phyloP scores from a whole-genome alignment of 306 rosid genomes.

The Castanopsis chinensis region DNA sequence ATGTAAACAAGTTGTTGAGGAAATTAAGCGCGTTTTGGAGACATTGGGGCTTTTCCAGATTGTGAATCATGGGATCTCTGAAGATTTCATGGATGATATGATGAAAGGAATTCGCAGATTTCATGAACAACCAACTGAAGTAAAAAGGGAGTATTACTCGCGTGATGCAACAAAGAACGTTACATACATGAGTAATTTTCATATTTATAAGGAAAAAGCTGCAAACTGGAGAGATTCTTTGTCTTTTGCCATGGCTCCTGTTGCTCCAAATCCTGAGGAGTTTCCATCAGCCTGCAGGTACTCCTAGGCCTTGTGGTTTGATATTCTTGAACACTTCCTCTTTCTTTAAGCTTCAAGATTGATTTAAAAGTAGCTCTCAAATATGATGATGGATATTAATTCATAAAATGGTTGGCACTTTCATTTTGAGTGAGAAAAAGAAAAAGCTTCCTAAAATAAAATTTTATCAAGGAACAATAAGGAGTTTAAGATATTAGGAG shows the following conservation, averaged over 20 bases:
- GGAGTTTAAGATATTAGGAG: too few relatives aligned
- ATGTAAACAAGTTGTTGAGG: not conserved
- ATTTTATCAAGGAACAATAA: too few relatives aligned
- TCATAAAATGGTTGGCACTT: too few relatives aligned
- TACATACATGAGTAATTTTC: slow-evolving; percentile 37
- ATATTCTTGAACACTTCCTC: too few relatives aligned
- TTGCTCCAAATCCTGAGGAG: slow-evolving; percentile 9
- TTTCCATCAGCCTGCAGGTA: slow-evolving; percentile 39
- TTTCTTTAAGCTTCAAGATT: too few relatives aligned
- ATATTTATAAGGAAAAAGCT: slow-evolving; percentile 32
- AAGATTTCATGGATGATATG: slow-evolving; percentile 25
- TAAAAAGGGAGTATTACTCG: slow-evolving; percentile 33
- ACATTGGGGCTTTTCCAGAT: slow-evolving; percentile 43
- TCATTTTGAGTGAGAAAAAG: too few relatives aligned
- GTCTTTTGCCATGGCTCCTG: slow-evolving; percentile 37
- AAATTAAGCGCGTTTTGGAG: slow-evolving; percentile 11
- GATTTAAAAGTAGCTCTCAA: too few relatives aligned
- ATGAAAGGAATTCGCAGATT: slow-evolving; percentile 32
- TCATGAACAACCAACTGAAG: slow-evolving; percentile 38
- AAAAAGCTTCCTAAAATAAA: too few relatives aligned
- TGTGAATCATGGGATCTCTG: slow-evolving; percentile 40
- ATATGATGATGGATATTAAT: too few relatives aligned
- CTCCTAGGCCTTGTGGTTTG: not conserved
- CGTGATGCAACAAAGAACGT: slow-evolving; percentile 34
- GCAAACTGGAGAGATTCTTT: slow-evolving; percentile 48